phyloP scores from a whole-genome alignment of 2,329 filamentous ascomycete species.

The Ophiostoma angusticollis region DNA sequence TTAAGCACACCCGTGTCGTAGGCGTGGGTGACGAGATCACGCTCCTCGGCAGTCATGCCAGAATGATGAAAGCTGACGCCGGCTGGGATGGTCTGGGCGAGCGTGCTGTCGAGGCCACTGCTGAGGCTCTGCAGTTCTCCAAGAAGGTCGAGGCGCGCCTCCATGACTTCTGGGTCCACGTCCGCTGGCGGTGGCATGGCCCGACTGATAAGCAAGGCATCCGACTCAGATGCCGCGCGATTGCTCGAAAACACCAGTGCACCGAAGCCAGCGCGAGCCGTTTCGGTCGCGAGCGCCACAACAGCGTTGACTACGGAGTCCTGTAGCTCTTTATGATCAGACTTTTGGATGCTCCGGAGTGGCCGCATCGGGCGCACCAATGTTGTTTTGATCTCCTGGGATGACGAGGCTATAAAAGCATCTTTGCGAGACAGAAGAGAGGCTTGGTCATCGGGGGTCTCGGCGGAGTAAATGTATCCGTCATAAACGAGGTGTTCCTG shows the following conservation, averaged over 20 bases:
- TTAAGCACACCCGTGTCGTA: slow-evolving; percentile 57
- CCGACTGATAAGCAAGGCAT: slow-evolving; percentile 54
- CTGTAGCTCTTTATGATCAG: slow-evolving; percentile 46
- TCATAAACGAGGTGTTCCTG: slow-evolving; percentile 64
- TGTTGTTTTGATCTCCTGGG: not conserved
- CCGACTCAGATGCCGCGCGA: slow-evolving; percentile 51
- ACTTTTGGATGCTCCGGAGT: slow-evolving; percentile 38
- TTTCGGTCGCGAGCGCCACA: slow-evolving; percentile 56
- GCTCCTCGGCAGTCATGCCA: slow-evolving; percentile 61
- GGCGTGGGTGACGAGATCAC: slow-evolving; percentile 56
- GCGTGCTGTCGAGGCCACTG: slow-evolving; percentile 48
- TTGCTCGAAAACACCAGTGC: slow-evolving; percentile 64
- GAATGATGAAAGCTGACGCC: slow-evolving; percentile 65
- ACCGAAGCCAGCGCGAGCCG: slow-evolving; percentile 54
- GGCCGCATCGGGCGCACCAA: slow-evolving; percentile 21
- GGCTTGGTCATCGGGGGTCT: slow-evolving; percentile 33
- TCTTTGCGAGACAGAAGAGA: too few relatives aligned
- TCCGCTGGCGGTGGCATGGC: slow-evolving; percentile 43
- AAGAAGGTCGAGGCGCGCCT: slow-evolving; percentile 50
- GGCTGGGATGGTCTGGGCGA: slow-evolving; percentile 49
- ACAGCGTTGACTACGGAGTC: slow-evolving; percentile 58
- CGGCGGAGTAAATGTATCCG: slow-evolving; percentile 51
- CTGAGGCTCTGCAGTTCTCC: slow-evolving; percentile 50
- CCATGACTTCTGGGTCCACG: slow-evolving; percentile 34
- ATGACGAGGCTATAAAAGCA: too few relatives aligned